Percentiles rank a stretch among this genome's conserved stretches.
Conservation (phyloP, 2,329 filamentous ascomycete genomes). For the Amesomyces nigricolor region DNA sequence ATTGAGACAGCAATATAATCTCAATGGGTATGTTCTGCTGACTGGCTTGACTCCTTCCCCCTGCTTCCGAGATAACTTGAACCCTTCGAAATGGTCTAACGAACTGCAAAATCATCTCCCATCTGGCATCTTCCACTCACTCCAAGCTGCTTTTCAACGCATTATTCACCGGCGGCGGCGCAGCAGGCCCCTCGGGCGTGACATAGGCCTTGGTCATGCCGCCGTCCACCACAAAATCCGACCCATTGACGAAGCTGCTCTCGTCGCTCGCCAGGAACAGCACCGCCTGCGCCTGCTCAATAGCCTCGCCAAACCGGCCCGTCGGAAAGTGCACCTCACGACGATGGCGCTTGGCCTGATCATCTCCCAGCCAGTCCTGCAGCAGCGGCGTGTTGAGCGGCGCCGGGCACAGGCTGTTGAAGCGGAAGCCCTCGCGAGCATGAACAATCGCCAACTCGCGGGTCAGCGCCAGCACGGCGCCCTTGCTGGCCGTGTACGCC, state of each 20-base stretch:
- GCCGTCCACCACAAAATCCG: conserved; percentile 91
- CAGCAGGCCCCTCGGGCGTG: conserved; percentile 55
- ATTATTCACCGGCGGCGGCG: conserved; percentile 54
- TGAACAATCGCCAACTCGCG: conserved; percentile 89
- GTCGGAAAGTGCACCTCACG: conserved; percentile 86
- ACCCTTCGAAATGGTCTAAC: too few species aligned
- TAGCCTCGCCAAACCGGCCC: conserved; percentile 85
- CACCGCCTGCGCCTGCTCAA: conserved; percentile 88
- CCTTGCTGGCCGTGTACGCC: conserved; percentile 91
- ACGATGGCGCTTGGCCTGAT: conserved; percentile 70
- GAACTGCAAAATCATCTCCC: background rate
- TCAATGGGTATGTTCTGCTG: too few species aligned
- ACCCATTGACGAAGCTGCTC: conserved; percentile 82
- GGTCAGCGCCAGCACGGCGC: conserved; percentile 83
- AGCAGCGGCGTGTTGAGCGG: conserved; percentile 87
- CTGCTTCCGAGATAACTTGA: too few species aligned
- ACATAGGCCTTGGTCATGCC: conserved; percentile 93
- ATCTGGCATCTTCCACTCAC: conserved; percentile 5
- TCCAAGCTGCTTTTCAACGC: conserved; percentile 46
- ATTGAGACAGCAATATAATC: too few species aligned
- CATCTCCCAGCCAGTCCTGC: conserved; percentile 90
- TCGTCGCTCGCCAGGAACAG: conserved; percentile 84
- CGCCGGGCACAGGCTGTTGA: conserved; percentile 86
- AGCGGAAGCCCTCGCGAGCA: conserved; percentile 79
- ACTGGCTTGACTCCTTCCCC: too few species aligned